Evolutionary conservation across 2,329 filamentous ascomycete species (phyloP), one percentile per base, ranked within the genome.

Genomic region (Pseudocercospora cruenta): DNA sequence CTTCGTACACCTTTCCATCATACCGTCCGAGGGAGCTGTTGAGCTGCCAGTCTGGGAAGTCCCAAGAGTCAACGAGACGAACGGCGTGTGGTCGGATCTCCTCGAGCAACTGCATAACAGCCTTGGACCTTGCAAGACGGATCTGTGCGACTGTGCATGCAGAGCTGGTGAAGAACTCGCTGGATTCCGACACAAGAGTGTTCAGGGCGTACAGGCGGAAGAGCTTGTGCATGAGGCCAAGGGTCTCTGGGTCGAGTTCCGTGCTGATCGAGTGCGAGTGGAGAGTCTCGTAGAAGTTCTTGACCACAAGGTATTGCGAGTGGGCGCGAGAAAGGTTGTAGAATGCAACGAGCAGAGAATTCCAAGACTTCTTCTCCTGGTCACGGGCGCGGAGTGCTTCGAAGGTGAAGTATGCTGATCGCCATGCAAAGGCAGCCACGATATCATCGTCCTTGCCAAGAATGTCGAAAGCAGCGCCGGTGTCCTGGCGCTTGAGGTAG

Each of bases 1-100:
- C 91, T 76, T 91, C 89, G 71, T 93, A 93, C 1, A 93, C 91
- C 72, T 90, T 88, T 21, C 91, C 91, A 67, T 93, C 91, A 51
- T 85, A 86, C 1, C 90, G 82, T 1, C 91, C 91, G 45, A 93
- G 77, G 65, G 86, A 88, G 72, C 86, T 89, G 75, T 93, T 90
- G 1, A 93, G 84, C 72, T 91, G 89, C 89, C 89, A 93, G 75
- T 93, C 91, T 1, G 90, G 88, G 79, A 93, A 91, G 67, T 87
- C 86, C 91, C 91, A 93, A 0, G 88, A 82, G 73, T 93, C 91
- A 0, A 92, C 90, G 10, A 93, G 80, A 10, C 86, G 79, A 14
- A 93, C 84, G 0, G 91, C 90, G 74, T 93, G 91, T 2, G 91
- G 91, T 5, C 91, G 83, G 67, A 93, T 87, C 68, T 92, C 88